Base-by-base conservation (phyloP, 257 asterid genomes). In the Solanum chiquidenum region DNA sequence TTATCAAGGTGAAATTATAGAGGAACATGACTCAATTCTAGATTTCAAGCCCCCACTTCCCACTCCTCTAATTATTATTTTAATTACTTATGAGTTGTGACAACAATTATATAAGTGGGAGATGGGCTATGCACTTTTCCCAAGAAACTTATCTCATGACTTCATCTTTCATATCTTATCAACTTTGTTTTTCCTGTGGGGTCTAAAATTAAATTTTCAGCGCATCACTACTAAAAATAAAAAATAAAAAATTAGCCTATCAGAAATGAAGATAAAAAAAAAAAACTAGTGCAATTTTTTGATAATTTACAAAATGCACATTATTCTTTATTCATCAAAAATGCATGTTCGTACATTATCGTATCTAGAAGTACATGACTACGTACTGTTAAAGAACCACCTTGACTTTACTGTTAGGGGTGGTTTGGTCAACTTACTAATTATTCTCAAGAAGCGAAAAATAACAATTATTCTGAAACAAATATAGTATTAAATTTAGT, bases 301-400 rank as follows among this genome's bases (percentile, higher is more conserved):
- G 71, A 44, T 64, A 52, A 80, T 86, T 83, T 77, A 68, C 33
- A 74, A 60, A 60, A 60, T 58, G 44, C 71, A 83, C 44, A 89
- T 87, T 60, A 60, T 23, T 60, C 13, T 60, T 60, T 60, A 60
- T 60, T 60, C 68, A 52, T 89, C 88, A 89, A 91, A 87, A 35
- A 73, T 90, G 92, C 92, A 88, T 91, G 95, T 92, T 94, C 98
- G 98, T 95, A 94, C 97, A 90, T 69, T 87, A 92, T 93, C 93
- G 93, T 94, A 92, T 91, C 88, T 44, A 68, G 88, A 86, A 85
- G 88, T 77, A 85, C 84, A 40, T 60, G 29, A 60, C 34, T 12
- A 6, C 35, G 74, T 68, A 25, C 64, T 77, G 25, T 42, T 77
- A n/a, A 76, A 77, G 34, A 27, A 33, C 38, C 79, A 18, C 44